Percentiles rank a stretch among this genome's conserved stretches.
phyloP scores from a whole-genome alignment of 1,139 yeast genomes.

The Hyphopichia khmerensis region DNA sequence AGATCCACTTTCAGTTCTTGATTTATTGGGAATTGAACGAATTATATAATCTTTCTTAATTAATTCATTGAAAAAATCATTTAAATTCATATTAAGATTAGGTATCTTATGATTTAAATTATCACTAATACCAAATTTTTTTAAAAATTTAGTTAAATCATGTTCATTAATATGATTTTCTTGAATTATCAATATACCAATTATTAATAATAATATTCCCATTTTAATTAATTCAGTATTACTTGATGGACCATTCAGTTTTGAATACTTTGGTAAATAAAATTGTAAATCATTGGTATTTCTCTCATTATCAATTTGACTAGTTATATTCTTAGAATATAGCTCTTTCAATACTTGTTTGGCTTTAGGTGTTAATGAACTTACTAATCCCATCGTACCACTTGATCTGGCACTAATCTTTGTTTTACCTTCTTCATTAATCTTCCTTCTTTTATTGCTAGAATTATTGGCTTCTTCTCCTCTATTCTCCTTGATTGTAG shows the following conservation, averaged over 20 bases:
- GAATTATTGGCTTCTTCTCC: slow-evolving; percentile 8
- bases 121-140: slow-evolving; percentile 30
- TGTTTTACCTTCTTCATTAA: slow-evolving; percentile 6
- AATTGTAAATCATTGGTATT: slow-evolving; percentile 12
- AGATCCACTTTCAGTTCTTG: slow-evolving; percentile 12
- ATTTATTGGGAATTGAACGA: slow-evolving; percentile 10
- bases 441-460: slow-evolving; percentile 5
- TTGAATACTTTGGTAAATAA: slow-evolving; percentile 16
- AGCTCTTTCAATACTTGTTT: slow-evolving; percentile 15
- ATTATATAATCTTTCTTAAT: slow-evolving; percentile 32
- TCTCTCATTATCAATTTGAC: slow-evolving; percentile 11
- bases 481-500: slow-evolving; percentile 8
- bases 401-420: background rate
- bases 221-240: slow-evolving; percentile 29
- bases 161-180: slow-evolving; percentile 34
- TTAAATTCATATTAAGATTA: slow-evolving; percentile 21
- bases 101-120: slow-evolving; percentile 20
- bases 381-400: slow-evolving; percentile 1
- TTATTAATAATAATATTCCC: slow-evolving; percentile 27
- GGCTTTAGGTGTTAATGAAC: background rate
- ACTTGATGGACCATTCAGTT: slow-evolving; percentile 14
- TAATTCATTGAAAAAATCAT: slow-evolving; percentile 29
- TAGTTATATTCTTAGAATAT: slow-evolving; percentile 11
- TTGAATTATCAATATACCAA: slow-evolving; percentile 29
- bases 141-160: slow-evolving; percentile 21